Evolutionary conservation across 2,329 filamentous ascomycete genomes (phyloP).

Genomic region (Endoconidiophora laricicola): DNA sequence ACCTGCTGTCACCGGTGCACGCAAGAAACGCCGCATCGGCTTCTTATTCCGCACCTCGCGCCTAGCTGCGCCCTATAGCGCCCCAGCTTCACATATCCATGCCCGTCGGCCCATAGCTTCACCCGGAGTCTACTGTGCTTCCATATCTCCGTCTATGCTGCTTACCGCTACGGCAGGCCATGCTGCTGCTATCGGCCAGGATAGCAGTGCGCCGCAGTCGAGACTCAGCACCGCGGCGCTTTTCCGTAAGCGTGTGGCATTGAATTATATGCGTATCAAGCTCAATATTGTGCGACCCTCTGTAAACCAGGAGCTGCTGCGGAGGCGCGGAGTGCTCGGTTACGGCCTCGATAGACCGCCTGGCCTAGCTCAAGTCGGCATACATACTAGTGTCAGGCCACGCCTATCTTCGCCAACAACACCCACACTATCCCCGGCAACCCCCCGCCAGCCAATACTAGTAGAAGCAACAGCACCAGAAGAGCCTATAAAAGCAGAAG

Average conservation of each 20-base stretch:
- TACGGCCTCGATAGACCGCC: constrained; percentile 14
- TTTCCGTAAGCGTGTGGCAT: not conserved
- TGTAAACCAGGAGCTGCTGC: no score
- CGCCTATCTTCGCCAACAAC: not conserved
- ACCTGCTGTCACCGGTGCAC: constrained; percentile 35
- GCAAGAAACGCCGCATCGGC: constrained; percentile 45
- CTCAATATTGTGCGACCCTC: not conserved
- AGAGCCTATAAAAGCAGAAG: not conserved
- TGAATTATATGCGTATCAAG: constrained; percentile 1
- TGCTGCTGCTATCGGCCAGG: no score
- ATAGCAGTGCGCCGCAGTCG: no score
- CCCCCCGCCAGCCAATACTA: no score
- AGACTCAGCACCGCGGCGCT: not conserved
- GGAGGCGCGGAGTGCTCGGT: not conserved
- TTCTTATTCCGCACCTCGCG: constrained; percentile 50
- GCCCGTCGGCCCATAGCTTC: constrained; percentile 26
- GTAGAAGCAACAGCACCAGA: not conserved
- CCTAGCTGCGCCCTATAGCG: constrained; percentile 51
- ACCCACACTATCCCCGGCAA: not conserved
- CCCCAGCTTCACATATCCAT: constrained; percentile 52
- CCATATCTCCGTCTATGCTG: no score
- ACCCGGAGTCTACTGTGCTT: constrained; percentile 12
- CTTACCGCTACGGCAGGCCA: no score
- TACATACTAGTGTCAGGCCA: not conserved
- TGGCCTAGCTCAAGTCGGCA: constrained; percentile 12